These are phyloP conservation scores for Elsinoe necatrix DNA, from an alignment of 2,329 filamentous ascomycete species.

Conservation along the genomic window DNA sequence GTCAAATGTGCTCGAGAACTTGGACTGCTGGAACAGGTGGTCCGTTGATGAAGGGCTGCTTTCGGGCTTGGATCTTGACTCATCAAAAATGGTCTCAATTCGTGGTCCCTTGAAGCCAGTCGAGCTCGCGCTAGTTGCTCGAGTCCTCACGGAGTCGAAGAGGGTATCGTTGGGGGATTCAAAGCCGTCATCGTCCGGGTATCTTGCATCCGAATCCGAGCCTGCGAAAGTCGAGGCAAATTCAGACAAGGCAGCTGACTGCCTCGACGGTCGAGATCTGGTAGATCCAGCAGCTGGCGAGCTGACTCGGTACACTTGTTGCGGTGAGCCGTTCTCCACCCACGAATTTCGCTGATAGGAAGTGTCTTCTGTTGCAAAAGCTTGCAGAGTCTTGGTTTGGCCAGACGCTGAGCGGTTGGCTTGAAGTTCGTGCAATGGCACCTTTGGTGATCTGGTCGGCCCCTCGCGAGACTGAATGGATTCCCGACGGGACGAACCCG, in stretches of 20 bases:
- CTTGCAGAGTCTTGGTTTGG: conserved; percentile 11
- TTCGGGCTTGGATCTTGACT: conserved; percentile 43
- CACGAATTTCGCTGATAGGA: conserved; percentile 1
- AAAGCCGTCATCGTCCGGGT: conserved; percentile 67
- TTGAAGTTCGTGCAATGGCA: background rate
- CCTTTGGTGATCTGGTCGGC: background rate
- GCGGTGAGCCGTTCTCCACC: background rate
- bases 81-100: conserved; percentile 74
- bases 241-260: conserved; percentile 51
- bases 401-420: background rate
- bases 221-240: conserved; percentile 54
- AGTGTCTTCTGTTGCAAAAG: conserved; percentile 8
- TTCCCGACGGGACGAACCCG: conserved; percentile 18
- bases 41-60: background rate
- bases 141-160: conserved; percentile 67
- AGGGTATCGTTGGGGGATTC: conserved; percentile 69
- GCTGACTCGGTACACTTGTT: conserved; percentile 7
- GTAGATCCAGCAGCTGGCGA: conserved; percentile 16
- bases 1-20: conserved; percentile 6
- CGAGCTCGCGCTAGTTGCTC: conserved; percentile 57
- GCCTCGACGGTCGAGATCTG: conserved; percentile 38
- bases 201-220: conserved; percentile 61
- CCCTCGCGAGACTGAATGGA: conserved; percentile 11
- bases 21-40: background rate
- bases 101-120: conserved; percentile 56